Conservation (phyloP, 1,284 basidiomycete species). For the Cryptococcus sp. region DNA sequence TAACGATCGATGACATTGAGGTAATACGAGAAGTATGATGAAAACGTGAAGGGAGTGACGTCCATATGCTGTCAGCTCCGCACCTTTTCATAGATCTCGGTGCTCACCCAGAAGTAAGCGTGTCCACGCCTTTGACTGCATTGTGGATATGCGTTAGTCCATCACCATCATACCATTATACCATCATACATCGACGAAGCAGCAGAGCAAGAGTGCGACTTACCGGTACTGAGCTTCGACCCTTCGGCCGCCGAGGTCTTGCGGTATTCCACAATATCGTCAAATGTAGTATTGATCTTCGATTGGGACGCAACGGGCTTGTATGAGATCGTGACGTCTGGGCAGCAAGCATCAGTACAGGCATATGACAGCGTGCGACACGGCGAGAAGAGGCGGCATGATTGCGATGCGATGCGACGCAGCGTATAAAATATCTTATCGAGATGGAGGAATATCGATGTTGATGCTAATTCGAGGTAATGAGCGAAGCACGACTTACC, state of each 20-base stretch:
- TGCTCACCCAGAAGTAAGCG: conserved; percentile 29
- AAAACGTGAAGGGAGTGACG: background rate
- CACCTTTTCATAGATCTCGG: too few relatives aligned
- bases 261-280: conserved; percentile 55
- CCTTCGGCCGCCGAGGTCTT: conserved; percentile 35
- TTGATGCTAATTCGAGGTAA: too few relatives aligned
- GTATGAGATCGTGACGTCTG: conserved; percentile 58
- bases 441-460: too few relatives aligned
- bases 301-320: conserved; percentile 30
- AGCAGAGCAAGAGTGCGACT: background rate
- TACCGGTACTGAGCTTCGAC: conserved; percentile 43
- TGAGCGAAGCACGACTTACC: conserved; percentile 3
- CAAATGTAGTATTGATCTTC: conserved; percentile 41
- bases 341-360: too few relatives aligned
- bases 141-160: background rate
- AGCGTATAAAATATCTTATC: too few relatives aligned
- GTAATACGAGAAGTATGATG: background rate
- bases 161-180: background rate
- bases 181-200: background rate
- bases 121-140: conserved; percentile 54
- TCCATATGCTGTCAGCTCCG: too few relatives aligned
- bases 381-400: too few relatives aligned
- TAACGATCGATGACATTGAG: background rate
- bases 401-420: too few relatives aligned
- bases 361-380: too few relatives aligned